Percentiles rank a stretch among this genome's conserved stretches.
These are phyloP conservation scores for Stephanodiscus triporus DNA, from an alignment of 108 stramenopile species.

Conservation along the genomic window DNA sequence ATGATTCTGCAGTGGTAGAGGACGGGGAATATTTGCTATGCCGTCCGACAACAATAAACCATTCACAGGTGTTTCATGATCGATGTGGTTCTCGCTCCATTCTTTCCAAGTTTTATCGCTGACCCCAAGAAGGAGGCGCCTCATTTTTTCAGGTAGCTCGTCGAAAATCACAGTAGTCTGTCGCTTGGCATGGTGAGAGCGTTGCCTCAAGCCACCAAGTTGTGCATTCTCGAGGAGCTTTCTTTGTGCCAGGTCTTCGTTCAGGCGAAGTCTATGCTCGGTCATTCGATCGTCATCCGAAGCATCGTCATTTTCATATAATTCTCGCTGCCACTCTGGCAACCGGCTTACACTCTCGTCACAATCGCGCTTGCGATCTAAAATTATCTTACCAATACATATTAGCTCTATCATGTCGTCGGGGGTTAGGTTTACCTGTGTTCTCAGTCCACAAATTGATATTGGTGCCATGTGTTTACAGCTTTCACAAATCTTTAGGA, in stretches of 20 bases:
- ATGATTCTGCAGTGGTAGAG: conserved; percentile 14
- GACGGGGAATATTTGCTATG: conserved; percentile 22
- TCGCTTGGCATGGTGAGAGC: conserved; percentile 37
- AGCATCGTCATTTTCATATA: conserved; percentile 35
- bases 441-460: conserved; percentile 76
- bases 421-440: conserved; percentile 89
- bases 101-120: conserved; percentile 17
- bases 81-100: conserved; percentile 11
- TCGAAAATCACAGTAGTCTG: conserved; percentile 55
- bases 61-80: conserved; percentile 6
- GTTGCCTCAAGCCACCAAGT: conserved; percentile 42
- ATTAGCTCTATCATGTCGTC: conserved; percentile 90
- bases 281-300: conserved; percentile 58
- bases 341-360: conserved; percentile 15
- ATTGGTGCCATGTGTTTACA: conserved; percentile 67
- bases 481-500: conserved; percentile 72
- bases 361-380: conserved; percentile 50
- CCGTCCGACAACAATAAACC: not conserved
- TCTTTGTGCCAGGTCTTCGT: conserved; percentile 64
- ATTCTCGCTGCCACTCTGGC: conserved; percentile 28
- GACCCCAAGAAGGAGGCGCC: conserved; percentile 31
- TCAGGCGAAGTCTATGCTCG: conserved; percentile 60
- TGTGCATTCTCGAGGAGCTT: conserved; percentile 61
- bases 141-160: conserved; percentile 47
- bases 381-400: conserved; percentile 73